These are phyloP conservation scores for Botrytis aclada DNA, from an alignment of 2,329 filamentous ascomycete species.

Conservation along the genomic window DNA sequence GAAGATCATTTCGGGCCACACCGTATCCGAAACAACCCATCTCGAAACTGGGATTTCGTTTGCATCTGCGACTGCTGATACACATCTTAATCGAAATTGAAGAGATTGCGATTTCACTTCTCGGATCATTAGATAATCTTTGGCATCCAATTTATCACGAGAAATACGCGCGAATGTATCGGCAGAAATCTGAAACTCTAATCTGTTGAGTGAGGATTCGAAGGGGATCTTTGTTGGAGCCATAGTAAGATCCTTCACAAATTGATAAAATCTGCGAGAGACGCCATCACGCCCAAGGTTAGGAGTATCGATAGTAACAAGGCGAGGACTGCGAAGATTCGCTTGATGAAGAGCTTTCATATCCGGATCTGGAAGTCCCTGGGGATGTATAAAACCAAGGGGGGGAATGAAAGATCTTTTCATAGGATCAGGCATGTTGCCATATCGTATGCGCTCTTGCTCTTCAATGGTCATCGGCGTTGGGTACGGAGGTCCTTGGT, in stretches of 20 bases:
- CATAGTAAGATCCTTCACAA: constrained; percentile 50
- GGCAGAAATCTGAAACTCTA: constrained; percentile 38
- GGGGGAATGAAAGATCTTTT: constrained; percentile 40
- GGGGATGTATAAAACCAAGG: constrained; percentile 35
- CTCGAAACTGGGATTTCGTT: constrained; percentile 40
- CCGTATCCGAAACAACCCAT: constrained; percentile 63
- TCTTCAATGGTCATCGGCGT: constrained; percentile 2
- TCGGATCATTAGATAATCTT: constrained; percentile 36
- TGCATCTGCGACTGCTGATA: constrained; percentile 38
- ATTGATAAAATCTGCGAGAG: constrained; percentile 49
- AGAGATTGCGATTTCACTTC: constrained; percentile 49
- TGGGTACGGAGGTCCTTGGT: neutral
- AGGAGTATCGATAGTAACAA: constrained; percentile 32
- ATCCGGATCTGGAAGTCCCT: constrained; percentile 45
- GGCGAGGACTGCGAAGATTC: constrained; percentile 52
- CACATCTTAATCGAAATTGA: constrained; percentile 68
- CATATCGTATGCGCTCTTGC: constrained; percentile 38
- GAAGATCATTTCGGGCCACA: constrained; percentile 70
- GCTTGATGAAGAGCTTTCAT: constrained; percentile 56
- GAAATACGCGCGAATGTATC: constrained; percentile 29
- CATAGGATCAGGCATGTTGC: constrained; percentile 20
- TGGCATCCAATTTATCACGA: constrained; percentile 25
- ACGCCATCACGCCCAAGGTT: constrained; percentile 31
- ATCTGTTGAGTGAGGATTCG: constrained; percentile 37
- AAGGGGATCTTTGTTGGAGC: constrained; percentile 41